phyloP scores from a whole-genome alignment of 176 grass and related monocot species.

The Areca catechu region DNA sequence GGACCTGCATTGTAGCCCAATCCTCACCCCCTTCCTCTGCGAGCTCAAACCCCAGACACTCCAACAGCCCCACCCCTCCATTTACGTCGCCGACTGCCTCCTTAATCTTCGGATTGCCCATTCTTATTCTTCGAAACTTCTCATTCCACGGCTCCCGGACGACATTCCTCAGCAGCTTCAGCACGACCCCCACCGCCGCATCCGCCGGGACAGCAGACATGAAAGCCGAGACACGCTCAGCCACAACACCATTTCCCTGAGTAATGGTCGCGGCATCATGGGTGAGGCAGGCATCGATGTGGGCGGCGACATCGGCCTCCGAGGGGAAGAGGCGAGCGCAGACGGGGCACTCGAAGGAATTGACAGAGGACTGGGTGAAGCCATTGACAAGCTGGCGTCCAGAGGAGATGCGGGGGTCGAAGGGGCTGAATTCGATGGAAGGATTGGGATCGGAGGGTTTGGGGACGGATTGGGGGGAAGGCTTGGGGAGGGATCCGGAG shows the following conservation, averaged over 20 bases:
- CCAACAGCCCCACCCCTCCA: conserved; percentile 62
- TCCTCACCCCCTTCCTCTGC: conserved; percentile 54
- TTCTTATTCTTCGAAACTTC: conserved; percentile 65
- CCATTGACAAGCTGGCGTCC: conserved; percentile 20
- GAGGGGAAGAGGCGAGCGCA: conserved; percentile 45
- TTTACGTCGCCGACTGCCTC: conserved; percentile 56
- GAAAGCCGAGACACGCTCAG: conserved; percentile 39
- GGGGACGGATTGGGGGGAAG: conserved; percentile 7
- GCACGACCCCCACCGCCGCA: conserved; percentile 45
- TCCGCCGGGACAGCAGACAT: conserved; percentile 36
- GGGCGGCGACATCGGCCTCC: conserved; percentile 48
- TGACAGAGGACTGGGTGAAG: background rate
- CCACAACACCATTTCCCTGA: conserved; percentile 16
- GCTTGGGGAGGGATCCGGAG: conserved; percentile 7
- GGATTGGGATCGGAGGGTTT: conserved; percentile 5
- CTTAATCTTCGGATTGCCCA: conserved; percentile 87
- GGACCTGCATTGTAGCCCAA: conserved; percentile 70
- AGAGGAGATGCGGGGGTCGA: conserved; percentile 40
- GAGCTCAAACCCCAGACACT: conserved; percentile 55
- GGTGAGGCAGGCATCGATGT: conserved; percentile 64
- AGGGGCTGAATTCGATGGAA: conserved; percentile 30
- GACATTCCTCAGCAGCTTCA: conserved; percentile 62
- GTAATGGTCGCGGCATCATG: background rate
- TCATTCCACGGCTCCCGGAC: conserved; percentile 52
- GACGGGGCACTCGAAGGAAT: conserved; percentile 42